Evolutionary conservation across 2,329 filamentous ascomycete genomes (phyloP), one percentile per base, ranked within the genome.

Genomic region (Neophaeococcomyces mojaviensis): DNA sequence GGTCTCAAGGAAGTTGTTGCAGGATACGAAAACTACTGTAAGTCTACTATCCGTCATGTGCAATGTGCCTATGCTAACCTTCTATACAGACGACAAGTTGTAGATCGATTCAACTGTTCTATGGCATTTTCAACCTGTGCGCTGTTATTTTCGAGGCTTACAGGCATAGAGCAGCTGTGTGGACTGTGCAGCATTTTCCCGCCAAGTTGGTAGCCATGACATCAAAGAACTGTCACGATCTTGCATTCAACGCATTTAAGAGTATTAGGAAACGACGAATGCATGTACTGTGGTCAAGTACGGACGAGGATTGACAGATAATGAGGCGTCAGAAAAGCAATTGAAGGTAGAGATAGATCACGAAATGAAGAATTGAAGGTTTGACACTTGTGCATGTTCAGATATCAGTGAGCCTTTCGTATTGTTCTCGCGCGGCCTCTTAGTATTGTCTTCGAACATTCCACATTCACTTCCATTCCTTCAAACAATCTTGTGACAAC

Each of bases 1-100:
- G 92, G 90, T 88, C 78, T 98, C 79, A 98, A 98, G 88, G 75
- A 84, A 66, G 81, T 88, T 64, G 86, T 96, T 68, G 90, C 92
- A 63, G 86, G 84, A 69, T 83, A 88, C 76, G 87, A 88, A 68
- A 94, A 96, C 81, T 57, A 57, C 50, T 57, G 88, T 92, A 81
- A 88, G 87, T 86, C 56, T 48, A 49, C 30, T 39, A 4, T 4
- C 2, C 22, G 16, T 28, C 20, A 22, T 18, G 28, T 22, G 47
- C 32, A 15, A 22, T 36, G 22, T 54, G 46, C 39, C 6, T 36
- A 65, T 74, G 66, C 78, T 70, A 55, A 64, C 55, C 39, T 41
- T 24, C 46, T 57, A 58, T 62, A 61, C 65, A 94, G 86, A 95
- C 76, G 88, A 96, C 84, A 96, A 96, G 85, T 83, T 96, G 77